phyloP scores from a whole-genome alignment of 768 basidiomycete genomes.

The Russula sp. region DNA sequence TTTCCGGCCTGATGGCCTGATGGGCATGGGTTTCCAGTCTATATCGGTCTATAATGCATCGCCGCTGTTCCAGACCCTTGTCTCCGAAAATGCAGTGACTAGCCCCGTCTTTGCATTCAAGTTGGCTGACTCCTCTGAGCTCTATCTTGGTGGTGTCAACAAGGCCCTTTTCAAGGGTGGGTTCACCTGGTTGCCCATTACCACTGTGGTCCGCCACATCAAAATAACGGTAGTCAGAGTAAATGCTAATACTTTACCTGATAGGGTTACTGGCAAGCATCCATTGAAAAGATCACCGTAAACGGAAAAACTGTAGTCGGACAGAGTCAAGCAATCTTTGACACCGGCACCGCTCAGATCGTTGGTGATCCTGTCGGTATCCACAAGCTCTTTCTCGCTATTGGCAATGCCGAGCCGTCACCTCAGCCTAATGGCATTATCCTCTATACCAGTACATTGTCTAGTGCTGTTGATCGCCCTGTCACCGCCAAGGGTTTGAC shows the following conservation, averaged over 20 bases:
- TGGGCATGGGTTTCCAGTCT: constrained; percentile 34
- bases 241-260: not conserved
- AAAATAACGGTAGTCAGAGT: not conserved
- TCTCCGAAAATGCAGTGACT: constrained; percentile 30
- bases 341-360: constrained; percentile 23
- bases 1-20: constrained; percentile 35
- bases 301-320: not conserved
- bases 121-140: constrained; percentile 37
- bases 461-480: not conserved
- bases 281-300: constrained; percentile 10
- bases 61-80: constrained; percentile 35
- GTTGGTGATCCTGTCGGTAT: constrained; percentile 10
- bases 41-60: constrained; percentile 23
- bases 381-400: constrained; percentile 3
- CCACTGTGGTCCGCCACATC: not conserved
- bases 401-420: not conserved
- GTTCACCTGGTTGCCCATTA: constrained; percentile 11
- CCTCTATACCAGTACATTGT: not conserved
- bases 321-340: constrained; percentile 15
- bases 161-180: constrained; percentile 4
- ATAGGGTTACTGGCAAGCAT: constrained; percentile 21
- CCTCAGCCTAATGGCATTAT: not conserved
- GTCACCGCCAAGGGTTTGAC: not conserved
- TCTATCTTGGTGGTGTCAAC: constrained; percentile 19
- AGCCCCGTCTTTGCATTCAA: constrained; percentile 43